Evolutionary conservation across 192 early-diverging fungal species (phyloP), one percentile per base, ranked within the genome.

Genomic region (Haplosporangium gracile): DNA sequence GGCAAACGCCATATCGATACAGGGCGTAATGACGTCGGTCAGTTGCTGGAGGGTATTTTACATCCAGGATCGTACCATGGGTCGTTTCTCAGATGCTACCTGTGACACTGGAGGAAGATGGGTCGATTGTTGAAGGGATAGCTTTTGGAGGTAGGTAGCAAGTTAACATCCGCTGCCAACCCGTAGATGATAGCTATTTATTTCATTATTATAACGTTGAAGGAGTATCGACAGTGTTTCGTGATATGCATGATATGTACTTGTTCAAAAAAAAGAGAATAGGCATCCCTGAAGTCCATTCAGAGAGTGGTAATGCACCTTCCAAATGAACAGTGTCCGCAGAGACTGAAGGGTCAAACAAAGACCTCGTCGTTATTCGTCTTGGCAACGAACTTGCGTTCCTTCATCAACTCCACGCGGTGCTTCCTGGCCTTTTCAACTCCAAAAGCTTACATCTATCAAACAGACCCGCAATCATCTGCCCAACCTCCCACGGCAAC

Each of bases 321-420:
- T 45, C 15, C 10, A 45, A 45, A 45, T 45, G 13, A 45, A 45
- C 43, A 51, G 34, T 80, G 72, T n/a, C 70, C 72, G 29, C 72
- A 80, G 45, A 80, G 72, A 74, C 72, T 74, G 43, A 80, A 75
- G 1, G 42, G 42, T 24, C 47, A 72, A 2, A 47, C 79, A 80
- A 74, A 80, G 32, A 80, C 18, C 32, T 80, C 71, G 6, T 69
- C 72, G 72, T 74, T 80, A 38, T n/a, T 68, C 2, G 38, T 3
- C 39, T 74, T 51, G 10, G 70, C 65, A 80, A 80, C 68, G 20
- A 39, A 74, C 63, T 74, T 74, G 55, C 79, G 60, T 24, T 80
- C 72, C 47, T 69, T 75, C 79, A 80, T 80, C 72, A 80, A 39
- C 29, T 74, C 72, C 18, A 75, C 63, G 0, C 65, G 65, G 18